Evolutionary conservation across 2,329 filamentous ascomycete genomes (phyloP).

Genomic region (Cladosporium halotolerans): DNA sequence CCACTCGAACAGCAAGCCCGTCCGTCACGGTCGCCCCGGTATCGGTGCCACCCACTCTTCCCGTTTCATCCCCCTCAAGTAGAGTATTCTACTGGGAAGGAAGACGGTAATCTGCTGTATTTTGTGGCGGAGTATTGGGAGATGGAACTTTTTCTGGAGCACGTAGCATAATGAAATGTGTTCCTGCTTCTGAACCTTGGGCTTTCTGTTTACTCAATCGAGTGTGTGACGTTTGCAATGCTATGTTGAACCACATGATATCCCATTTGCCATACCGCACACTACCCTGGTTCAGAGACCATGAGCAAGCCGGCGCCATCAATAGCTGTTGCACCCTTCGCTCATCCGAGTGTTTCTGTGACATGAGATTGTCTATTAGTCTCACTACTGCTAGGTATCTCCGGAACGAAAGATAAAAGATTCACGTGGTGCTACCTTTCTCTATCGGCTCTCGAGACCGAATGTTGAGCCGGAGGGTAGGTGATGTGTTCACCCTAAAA

Average conservation of each 20-base stretch:
- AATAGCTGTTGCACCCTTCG: too few relatives aligned
- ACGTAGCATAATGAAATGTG: slow-evolving; percentile 10
- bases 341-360: too few relatives aligned
- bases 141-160: slow-evolving; percentile 8
- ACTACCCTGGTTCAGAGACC: too few relatives aligned
- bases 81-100: slow-evolving; percentile 33
- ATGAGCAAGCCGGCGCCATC: too few relatives aligned
- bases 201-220: too few relatives aligned
- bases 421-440: too few relatives aligned
- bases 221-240: background rate
- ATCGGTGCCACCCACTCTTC: slow-evolving; percentile 99
- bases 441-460: too few relatives aligned
- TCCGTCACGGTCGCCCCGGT: slow-evolving; percentile 99
- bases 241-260: background rate
- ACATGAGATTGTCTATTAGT: too few relatives aligned
- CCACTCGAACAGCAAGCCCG: slow-evolving; percentile 70
- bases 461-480: too few relatives aligned
- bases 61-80: slow-evolving; percentile 99
- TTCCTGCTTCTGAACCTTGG: slow-evolving; percentile 3
- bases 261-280: too few relatives aligned
- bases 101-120: slow-evolving; percentile 1
- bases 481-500: background rate
- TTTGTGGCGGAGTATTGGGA: slow-evolving; percentile 1
- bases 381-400: too few relatives aligned
- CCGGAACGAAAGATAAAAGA: too few relatives aligned